phyloP scores from a whole-genome alignment of 106 monocot species.

The Allium cepa region DNA sequence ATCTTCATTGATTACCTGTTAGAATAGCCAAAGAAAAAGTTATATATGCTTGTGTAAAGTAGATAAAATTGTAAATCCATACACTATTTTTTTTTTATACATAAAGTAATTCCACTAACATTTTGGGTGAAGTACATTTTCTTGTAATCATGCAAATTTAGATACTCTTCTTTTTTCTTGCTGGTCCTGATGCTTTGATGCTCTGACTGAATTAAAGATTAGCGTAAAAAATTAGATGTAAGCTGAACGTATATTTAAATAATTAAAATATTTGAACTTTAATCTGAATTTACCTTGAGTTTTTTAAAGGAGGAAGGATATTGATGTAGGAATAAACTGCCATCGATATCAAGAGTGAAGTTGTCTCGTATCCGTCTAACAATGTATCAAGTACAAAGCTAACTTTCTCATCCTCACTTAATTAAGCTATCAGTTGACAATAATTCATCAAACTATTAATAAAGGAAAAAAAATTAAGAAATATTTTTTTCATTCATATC shows the following conservation, averaged over 20 bases:
- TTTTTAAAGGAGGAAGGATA: conserved; percentile 48
- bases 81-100: too few relatives aligned
- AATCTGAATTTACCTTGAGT: conserved; percentile 32
- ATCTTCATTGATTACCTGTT: conserved; percentile 79
- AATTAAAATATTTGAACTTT: too few relatives aligned
- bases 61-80: not conserved
- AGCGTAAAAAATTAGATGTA: not conserved
- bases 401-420: conserved; percentile 73
- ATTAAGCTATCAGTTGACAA: conserved; percentile 35
- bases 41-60: not conserved
- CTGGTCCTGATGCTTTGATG: conserved; percentile 41
- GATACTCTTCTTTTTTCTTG: conserved; percentile 31
- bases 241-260: too few relatives aligned
- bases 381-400: conserved; percentile 78
- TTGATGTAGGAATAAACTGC: conserved; percentile 58
- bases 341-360: conserved; percentile 72
- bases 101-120: conserved; percentile 19
- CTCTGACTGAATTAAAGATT: conserved; percentile 31
- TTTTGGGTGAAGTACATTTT: conserved; percentile 82
- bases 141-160: conserved; percentile 72
- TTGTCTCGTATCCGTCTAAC: conserved; percentile 77
- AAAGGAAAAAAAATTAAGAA: too few relatives aligned
- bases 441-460: conserved; percentile 70
- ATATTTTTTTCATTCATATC: too few relatives aligned
- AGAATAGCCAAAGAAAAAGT: not conserved